Percentiles rank a stretch among this genome's conserved stretches.
These are phyloP conservation scores for Dimocarpus longan DNA, from an alignment of 345 rosid genomes.

Conservation along the genomic window DNA sequence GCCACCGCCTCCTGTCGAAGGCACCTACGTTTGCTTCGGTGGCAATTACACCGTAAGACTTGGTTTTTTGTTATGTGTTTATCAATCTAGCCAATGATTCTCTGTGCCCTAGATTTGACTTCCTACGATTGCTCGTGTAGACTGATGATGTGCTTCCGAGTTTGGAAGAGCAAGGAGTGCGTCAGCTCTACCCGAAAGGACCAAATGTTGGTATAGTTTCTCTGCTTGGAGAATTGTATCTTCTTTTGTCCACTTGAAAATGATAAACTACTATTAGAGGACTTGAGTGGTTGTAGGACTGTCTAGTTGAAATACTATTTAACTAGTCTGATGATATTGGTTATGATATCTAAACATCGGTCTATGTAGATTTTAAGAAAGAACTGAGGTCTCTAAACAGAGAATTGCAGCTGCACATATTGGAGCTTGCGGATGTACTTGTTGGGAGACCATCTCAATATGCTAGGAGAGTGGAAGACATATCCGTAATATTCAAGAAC, in stretches of 20 bases:
- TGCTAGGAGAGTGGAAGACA: slow-evolving; percentile 89
- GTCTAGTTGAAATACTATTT: not conserved
- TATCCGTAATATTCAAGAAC: slow-evolving; percentile 88
- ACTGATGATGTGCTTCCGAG: slow-evolving; percentile 87
- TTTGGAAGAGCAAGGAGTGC: slow-evolving; percentile 90
- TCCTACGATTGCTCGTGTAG: slow-evolving; percentile 28
- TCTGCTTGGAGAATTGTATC: not conserved
- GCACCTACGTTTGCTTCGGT: slow-evolving; percentile 73
- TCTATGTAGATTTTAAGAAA: slow-evolving; percentile 74
- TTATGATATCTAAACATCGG: not conserved
- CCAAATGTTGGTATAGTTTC: slow-evolving; percentile 61
- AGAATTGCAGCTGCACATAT: slow-evolving; percentile 83
- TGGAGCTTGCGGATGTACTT: slow-evolving; percentile 94
- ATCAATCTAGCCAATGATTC: not conserved
- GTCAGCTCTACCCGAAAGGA: slow-evolving; percentile 73
- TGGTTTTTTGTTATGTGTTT: not conserved
- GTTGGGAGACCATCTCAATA: slow-evolving; percentile 96
- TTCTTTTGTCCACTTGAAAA: not conserved
- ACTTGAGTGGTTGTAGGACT: not conserved
- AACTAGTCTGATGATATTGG: not conserved
- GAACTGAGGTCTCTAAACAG: slow-evolving; percentile 76
- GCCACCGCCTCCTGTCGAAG: slow-evolving; percentile 81
- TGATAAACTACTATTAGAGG: not conserved
- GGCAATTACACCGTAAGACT: slow-evolving; percentile 67
- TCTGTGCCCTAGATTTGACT: not conserved